These are phyloP conservation scores for Nicotiana obtusifolia DNA, from an alignment of 257 asterid species.

Conservation along the genomic window DNA sequence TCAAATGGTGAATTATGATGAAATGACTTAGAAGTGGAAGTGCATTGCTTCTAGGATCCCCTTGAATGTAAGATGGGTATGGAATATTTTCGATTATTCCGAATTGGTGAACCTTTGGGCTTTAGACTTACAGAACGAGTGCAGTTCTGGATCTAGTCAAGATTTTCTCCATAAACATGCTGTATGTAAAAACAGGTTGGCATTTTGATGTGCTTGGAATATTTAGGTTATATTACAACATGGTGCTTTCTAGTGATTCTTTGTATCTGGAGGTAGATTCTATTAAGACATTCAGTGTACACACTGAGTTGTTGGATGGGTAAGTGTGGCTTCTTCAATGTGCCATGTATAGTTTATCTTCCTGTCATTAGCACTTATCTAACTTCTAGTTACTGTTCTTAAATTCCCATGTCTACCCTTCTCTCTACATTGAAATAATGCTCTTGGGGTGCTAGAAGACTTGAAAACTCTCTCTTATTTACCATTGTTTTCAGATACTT, in stretches of 20 bases:
- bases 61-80: not conserved
- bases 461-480: not conserved
- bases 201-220: not conserved
- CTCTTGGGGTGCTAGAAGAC: not conserved
- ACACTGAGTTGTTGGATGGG: too few relatives aligned
- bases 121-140: not conserved
- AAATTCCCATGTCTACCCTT: not conserved
- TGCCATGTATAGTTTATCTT: not conserved
- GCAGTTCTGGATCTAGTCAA: too few relatives aligned
- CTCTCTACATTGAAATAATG: not conserved
- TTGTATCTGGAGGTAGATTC: not conserved
- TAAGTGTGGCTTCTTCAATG: not conserved
- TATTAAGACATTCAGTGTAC: too few relatives aligned
- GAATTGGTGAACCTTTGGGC: not conserved
- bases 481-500: constrained; percentile 57
- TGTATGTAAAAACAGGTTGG: not conserved
- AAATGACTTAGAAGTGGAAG: not conserved
- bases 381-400: not conserved
- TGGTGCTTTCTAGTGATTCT: not conserved
- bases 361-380: not conserved
- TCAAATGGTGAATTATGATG: not conserved
- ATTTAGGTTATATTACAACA: not conserved
- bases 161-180: not conserved
- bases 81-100: not conserved
- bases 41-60: not conserved